These are phyloP conservation scores for Eucalyptus brandiana DNA, from an alignment of 345 rosid genomes.

Conservation along the genomic window DNA sequence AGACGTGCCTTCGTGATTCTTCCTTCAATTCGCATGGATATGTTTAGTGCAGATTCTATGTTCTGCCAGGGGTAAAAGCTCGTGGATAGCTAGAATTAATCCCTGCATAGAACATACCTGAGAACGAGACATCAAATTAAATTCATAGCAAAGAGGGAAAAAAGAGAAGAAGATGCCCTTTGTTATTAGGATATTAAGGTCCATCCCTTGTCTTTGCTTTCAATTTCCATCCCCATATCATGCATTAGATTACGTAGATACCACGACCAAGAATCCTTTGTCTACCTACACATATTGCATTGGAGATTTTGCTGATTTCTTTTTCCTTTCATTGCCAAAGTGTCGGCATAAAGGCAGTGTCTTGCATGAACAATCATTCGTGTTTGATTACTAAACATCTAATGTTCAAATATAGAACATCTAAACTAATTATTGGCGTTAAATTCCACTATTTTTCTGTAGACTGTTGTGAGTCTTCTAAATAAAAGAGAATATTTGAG, in stretches of 20 bases:
- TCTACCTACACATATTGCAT: background rate
- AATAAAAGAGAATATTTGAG: background rate
- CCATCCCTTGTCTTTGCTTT: no score
- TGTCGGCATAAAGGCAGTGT: background rate
- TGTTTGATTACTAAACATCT: background rate
- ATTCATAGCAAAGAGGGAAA: no score
- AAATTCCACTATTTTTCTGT: background rate
- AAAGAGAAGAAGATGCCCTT: no score
- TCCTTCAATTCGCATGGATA: background rate
- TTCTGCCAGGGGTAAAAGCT: background rate
- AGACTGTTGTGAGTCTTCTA: background rate
- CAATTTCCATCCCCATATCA: no score
- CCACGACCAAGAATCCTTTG: no score
- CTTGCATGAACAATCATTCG: background rate
- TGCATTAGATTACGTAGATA: no score
- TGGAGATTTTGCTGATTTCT: background rate
- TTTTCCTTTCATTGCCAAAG: background rate
- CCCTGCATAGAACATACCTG: no score
- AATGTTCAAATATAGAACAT: background rate
- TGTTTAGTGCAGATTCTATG: background rate
- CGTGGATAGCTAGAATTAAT: background rate
- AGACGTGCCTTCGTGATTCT: background rate
- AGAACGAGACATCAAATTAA: no score
- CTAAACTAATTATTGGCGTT: background rate
- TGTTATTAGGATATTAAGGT: no score